Percentiles rank a stretch among this genome's conserved stretches.
Evolutionary conservation across 768 basidiomycete genomes (phyloP).

Genomic region (Suillus spraguei): DNA sequence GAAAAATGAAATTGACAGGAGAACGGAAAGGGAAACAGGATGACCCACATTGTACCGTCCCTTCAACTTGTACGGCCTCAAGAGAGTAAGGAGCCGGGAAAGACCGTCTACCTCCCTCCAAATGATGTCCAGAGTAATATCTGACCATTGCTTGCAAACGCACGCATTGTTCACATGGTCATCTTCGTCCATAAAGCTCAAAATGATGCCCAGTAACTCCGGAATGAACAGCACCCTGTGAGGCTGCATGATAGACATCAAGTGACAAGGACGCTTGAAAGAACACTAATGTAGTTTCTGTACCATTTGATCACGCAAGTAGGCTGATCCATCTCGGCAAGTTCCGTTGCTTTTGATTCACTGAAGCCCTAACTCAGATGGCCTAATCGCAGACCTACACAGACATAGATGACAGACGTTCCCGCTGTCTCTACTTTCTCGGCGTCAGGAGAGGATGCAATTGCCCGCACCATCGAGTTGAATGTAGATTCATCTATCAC

Average conservation of each 20-base stretch:
- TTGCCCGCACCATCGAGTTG: constrained; percentile 55
- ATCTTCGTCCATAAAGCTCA: constrained; percentile 44
- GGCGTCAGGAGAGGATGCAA: constrained; percentile 64
- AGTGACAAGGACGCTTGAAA: background rate
- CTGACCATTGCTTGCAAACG: constrained; percentile 63
- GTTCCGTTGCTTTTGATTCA: too few species aligned
- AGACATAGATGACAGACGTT: constrained; percentile 1
- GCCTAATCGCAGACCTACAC: background rate
- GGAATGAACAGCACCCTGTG: constrained; percentile 51
- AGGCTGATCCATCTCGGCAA: background rate
- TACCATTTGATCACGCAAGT: background rate
- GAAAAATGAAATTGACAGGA: background rate
- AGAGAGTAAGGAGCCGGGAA: constrained; percentile 45
- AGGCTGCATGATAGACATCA: background rate
- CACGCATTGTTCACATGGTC: constrained; percentile 48
- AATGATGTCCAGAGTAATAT: constrained; percentile 55
- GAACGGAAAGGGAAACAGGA: background rate
- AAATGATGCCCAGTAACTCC: constrained; percentile 61
- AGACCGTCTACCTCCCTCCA: constrained; percentile 58
- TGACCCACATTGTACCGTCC: constrained; percentile 30
- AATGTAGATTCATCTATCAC: constrained; percentile 40
- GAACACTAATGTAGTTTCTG: background rate
- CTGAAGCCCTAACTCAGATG: too few species aligned
- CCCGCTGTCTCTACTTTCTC: constrained; percentile 42
- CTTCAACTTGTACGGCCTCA: constrained; percentile 44